Evolutionary conservation across 192 early-diverging fungal species (phyloP).

Genomic region (Backusella sp.): DNA sequence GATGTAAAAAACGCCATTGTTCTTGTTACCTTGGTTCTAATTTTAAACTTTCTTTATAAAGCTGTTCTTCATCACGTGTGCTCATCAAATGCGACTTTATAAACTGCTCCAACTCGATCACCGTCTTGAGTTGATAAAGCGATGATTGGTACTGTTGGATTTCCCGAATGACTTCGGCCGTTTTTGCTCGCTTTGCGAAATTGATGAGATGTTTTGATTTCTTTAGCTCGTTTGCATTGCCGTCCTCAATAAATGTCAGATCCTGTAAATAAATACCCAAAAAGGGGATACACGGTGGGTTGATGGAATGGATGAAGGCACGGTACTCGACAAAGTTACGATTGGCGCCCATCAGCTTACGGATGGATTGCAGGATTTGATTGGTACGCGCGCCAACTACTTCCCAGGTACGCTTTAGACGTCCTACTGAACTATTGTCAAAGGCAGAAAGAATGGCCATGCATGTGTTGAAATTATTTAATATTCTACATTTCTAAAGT

Average conservation of each 20-base stretch:
- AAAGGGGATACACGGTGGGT: slow-evolving; percentile 82
- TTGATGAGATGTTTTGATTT: slow-evolving; percentile 77
- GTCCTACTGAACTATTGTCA: slow-evolving; percentile 82
- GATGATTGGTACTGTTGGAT: slow-evolving; percentile 88
- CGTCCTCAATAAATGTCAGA: slow-evolving; percentile 89
- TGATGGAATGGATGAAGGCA: slow-evolving; percentile 75
- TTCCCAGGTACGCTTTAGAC: slow-evolving; percentile 92
- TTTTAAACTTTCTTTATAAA: slow-evolving; percentile 78
- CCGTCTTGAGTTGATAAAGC: slow-evolving; percentile 73
- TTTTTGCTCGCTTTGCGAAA: slow-evolving; percentile 85
- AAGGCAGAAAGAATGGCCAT: slow-evolving; percentile 86
- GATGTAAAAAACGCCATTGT: background rate
- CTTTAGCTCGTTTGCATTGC: slow-evolving; percentile 72
- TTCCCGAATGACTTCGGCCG: slow-evolving; percentile 85
- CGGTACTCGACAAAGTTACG: slow-evolving; percentile 86
- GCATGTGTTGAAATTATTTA: slow-evolving; percentile 94
- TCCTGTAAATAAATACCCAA: slow-evolving; percentile 85
- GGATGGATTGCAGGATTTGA: slow-evolving; percentile 60
- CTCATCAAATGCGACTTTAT: slow-evolving; percentile 67
- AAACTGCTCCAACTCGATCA: slow-evolving; percentile 81
- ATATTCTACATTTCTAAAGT: slow-evolving; percentile 55
- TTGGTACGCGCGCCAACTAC: slow-evolving; percentile 50
- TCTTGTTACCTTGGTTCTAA: slow-evolving; percentile 72
- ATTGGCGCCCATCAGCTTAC: slow-evolving; percentile 71
- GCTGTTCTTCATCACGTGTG: slow-evolving; percentile 63